Evolutionary conservation across 169 alveolate species (phyloP).

Genomic region (Eimeria tenella): DNA sequence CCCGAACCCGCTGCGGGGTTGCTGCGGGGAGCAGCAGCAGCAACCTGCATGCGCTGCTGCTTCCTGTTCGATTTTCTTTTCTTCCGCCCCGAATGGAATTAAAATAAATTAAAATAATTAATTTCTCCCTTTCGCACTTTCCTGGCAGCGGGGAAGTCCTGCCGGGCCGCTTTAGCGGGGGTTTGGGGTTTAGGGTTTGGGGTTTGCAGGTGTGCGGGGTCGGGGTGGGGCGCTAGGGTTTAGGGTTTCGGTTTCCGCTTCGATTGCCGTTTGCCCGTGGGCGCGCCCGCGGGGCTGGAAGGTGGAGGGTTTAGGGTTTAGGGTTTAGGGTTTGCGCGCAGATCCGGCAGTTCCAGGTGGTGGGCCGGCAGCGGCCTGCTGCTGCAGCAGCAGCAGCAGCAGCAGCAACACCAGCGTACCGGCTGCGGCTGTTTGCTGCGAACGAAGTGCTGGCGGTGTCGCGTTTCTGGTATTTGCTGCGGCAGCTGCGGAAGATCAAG

Average conservation of each 20-base stretch:
- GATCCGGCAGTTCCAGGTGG: constrained; percentile 95
- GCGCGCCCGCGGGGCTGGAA: too few relatives aligned
- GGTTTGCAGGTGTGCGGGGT: too few relatives aligned
- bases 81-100: not conserved
- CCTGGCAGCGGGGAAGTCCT: too few relatives aligned
- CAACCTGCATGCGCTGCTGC: not conserved
- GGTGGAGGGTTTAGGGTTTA: too few relatives aligned
- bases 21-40: too few relatives aligned
- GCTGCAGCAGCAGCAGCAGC: constrained; percentile 91
- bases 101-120: not conserved
- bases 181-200: too few relatives aligned
- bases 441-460: constrained; percentile 98
- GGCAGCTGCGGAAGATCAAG: constrained; percentile 96
- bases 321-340: not conserved
- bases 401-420: constrained; percentile 93
- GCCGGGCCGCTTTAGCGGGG: too few relatives aligned
- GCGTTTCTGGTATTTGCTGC: constrained; percentile 98
- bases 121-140: not conserved
- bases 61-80: not conserved
- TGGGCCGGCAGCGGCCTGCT: constrained; percentile 97
- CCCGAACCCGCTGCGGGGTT: too few relatives aligned
- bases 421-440: constrained; percentile 98
- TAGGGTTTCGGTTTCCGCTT: too few relatives aligned
- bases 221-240: too few relatives aligned
- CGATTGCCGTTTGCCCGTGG: too few relatives aligned